Evolutionary conservation across 352 stramenopile species (phyloP).

Genomic region (Globisporangium spinosum): DNA sequence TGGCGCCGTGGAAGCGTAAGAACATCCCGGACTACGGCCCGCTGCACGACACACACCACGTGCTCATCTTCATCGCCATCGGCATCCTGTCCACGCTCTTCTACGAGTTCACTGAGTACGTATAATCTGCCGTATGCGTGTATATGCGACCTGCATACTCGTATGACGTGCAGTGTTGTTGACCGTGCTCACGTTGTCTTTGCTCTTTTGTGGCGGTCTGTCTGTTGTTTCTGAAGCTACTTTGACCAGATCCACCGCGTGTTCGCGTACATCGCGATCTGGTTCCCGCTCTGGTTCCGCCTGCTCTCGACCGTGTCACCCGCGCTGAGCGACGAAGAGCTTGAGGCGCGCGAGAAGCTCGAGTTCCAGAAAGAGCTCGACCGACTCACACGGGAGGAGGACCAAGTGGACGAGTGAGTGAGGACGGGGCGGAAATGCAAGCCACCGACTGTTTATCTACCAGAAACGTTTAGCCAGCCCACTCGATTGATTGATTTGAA

Average conservation of each 20-base stretch:
- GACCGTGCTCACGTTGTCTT: not conserved
- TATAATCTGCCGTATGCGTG: not conserved
- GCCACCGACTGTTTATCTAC: too few relatives aligned
- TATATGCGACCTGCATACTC: not conserved
- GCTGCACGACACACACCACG: slow-evolving; percentile 52
- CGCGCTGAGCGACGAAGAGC: slow-evolving; percentile 51
- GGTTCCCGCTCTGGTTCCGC: slow-evolving; percentile 78
- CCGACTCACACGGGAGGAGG: slow-evolving; percentile 32
- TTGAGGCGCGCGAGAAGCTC: slow-evolving; percentile 41
- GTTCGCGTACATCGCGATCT: slow-evolving; percentile 77
- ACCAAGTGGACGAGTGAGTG: slow-evolving; percentile 35
- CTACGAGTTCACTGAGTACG: slow-evolving; percentile 68
- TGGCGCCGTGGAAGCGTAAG: slow-evolving; percentile 76
- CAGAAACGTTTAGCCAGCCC: not conserved
- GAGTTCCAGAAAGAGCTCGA: slow-evolving; percentile 54
- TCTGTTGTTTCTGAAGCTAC: slow-evolving; percentile 31
- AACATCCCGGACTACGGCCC: slow-evolving; percentile 80
- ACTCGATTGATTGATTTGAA: not conserved
- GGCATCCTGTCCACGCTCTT: slow-evolving; percentile 60
- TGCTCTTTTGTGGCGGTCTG: not conserved
- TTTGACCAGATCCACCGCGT: slow-evolving; percentile 68
- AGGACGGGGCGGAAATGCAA: not conserved
- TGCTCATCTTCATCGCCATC: slow-evolving; percentile 64
- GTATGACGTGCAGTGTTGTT: not conserved
- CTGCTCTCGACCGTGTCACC: slow-evolving; percentile 66